A percentile compares a stretch with the other conserved stretches of the same genome.
These are phyloP conservation scores for Rhizopus delemar DNA, from an alignment of 371 early-diverging fungal genomes.

Conservation along the genomic window DNA sequence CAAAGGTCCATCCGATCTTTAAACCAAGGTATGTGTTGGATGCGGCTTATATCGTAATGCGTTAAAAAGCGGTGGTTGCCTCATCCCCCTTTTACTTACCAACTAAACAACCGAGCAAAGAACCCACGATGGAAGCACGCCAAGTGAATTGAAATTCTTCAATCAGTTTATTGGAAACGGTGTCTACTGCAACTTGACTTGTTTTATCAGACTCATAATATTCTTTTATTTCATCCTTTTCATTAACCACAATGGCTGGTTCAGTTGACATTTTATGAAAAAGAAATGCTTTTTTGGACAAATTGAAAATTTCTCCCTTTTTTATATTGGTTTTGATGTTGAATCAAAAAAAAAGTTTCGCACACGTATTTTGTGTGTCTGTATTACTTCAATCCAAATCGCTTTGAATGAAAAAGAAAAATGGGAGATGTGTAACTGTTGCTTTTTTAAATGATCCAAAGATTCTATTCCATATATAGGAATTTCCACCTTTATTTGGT, in stretches of 20 bases:
- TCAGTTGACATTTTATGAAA: background rate
- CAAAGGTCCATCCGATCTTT: conserved; percentile 74
- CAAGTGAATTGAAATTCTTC: conserved; percentile 53
- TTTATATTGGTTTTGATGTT: background rate
- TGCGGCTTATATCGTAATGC: conserved; percentile 46
- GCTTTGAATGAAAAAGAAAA: background rate
- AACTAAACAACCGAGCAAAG: conserved; percentile 67
- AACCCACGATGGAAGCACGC: conserved; percentile 68
- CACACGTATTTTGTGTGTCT: background rate
- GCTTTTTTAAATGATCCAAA: background rate
- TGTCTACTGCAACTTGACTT: conserved; percentile 4
- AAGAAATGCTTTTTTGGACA: background rate
- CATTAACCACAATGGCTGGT: background rate
- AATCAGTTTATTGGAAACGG: conserved; percentile 14
- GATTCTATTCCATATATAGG: conserved; percentile 1
- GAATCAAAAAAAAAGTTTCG: background rate
- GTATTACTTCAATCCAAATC: too few relatives aligned
- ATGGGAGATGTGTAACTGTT: background rate
- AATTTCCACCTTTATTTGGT: conserved; percentile 1
- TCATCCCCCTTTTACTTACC: conserved; percentile 24
- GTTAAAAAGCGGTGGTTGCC: too few relatives aligned
- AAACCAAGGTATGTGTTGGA: conserved; percentile 76
- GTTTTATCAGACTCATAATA: background rate
- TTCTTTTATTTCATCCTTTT: background rate
- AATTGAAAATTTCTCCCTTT: background rate